Evolutionary conservation across 495 filamentous ascomycete genomes (phyloP), one percentile per base, ranked within the genome.

Genomic region (Penicillium arizonense): DNA sequence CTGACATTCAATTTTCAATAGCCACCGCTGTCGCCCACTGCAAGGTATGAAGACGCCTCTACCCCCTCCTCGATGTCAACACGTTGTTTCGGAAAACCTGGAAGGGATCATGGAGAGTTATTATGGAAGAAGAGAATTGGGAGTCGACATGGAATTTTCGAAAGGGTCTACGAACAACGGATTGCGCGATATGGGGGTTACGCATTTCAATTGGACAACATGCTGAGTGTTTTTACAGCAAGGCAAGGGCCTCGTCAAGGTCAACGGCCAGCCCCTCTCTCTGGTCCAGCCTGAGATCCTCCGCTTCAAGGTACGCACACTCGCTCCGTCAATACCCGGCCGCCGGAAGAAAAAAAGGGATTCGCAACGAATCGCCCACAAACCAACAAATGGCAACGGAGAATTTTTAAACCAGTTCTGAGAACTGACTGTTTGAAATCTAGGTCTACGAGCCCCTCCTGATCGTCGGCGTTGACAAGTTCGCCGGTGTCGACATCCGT

Each of bases 401-500:
- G 23, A 56, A 41, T 4, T n/a, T 16, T 37, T 10, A 47, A 44
- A 18, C 14, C n/a, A 6, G 41, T 37, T 54, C 53, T 50, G 26
- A 56, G 41, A 44, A 41, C 47, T 24, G 36, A 24, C 47, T 35
- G 42, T 26, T 26, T 21, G 38, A 53, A 45, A 33, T 56, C 48
- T 55, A 87, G 84, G 89, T 92, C 75, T 98, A 97, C 87, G 94
- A 98, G 79, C 94, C 94, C 63, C 78, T 98, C 79, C 87, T 98
- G 63, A 87, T 97, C 72, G 82, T 97, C 69, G 94, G 94, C 61
- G 82, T 89, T 67, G 93, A 97, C 74, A 97, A 97, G 78, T 97
- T 97, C 82, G 85, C 90, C 64, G 79, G 84, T 65, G 89, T 97
- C 79, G 94, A 98, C 71, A 98, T 98, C 85, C 90, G 94, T 63